Conservation (phyloP, 352 stramenopile genomes). For the Globisporangium nodosum region DNA sequence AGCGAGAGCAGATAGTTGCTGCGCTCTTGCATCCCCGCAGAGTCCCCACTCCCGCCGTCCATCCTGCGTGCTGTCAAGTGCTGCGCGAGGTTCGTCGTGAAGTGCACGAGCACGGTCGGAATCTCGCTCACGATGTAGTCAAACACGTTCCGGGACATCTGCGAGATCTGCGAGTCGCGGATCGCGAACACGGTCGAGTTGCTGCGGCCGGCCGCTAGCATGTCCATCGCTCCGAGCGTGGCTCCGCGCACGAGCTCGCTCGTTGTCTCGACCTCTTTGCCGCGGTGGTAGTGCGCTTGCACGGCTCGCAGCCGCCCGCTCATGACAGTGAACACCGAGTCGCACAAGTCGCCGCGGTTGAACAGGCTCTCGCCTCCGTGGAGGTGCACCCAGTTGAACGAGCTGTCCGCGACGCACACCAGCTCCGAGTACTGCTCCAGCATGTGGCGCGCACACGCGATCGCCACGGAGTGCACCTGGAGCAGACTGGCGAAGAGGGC, state of each 20-base stretch:
- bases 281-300: slow-evolving; percentile 52
- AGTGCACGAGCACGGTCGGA: slow-evolving; percentile 69
- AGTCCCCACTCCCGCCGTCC: slow-evolving; percentile 27
- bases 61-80: slow-evolving; percentile 42
- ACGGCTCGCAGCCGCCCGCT: slow-evolving; percentile 72
- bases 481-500: slow-evolving; percentile 52
- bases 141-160: slow-evolving; percentile 84
- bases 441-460: slow-evolving; percentile 52
- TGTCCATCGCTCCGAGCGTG: slow-evolving; percentile 77
- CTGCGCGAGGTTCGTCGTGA: slow-evolving; percentile 70
- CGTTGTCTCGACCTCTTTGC: slow-evolving; percentile 66
- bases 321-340: slow-evolving; percentile 79
- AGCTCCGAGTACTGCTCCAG: slow-evolving; percentile 67
- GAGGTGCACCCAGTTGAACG: slow-evolving; percentile 82
- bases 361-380: slow-evolving; percentile 80
- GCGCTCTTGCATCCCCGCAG: slow-evolving; percentile 25
- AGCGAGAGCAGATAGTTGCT: slow-evolving; percentile 58
- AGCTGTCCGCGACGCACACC: slow-evolving; percentile 67
- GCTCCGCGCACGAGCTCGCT: slow-evolving; percentile 77
- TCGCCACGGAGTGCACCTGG: slow-evolving; percentile 41
- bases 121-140: slow-evolving; percentile 73
- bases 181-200: slow-evolving; percentile 84
- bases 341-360: slow-evolving; percentile 64
- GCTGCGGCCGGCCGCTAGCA: slow-evolving; percentile 64
- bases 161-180: slow-evolving; percentile 82